A percentile compares a stretch with the other conserved stretches of the same genome.
Conservation (phyloP, 225 moss, liverwort and hornwort genomes). For the Pleurozium schreberi region DNA sequence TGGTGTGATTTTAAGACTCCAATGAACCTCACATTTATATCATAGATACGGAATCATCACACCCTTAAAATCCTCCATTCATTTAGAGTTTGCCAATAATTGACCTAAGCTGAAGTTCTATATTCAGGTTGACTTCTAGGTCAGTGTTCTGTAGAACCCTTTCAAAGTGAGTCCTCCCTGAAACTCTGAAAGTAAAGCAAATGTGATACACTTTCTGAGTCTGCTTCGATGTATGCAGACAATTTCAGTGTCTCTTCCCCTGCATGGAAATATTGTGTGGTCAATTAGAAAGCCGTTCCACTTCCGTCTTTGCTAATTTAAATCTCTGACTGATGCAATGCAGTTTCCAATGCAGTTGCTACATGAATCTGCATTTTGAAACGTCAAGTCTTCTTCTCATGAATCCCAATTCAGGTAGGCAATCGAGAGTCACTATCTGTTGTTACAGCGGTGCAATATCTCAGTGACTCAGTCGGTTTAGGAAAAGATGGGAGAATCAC, state of each 20-base stretch:
- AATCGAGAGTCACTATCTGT: background rate
- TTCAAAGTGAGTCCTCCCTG: background rate
- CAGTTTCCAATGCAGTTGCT: background rate
- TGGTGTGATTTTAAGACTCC: background rate
- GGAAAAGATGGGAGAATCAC: background rate
- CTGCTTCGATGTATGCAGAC: background rate
- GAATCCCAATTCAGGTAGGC: background rate
- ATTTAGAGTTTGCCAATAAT: background rate
- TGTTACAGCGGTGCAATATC: background rate
- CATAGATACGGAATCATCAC: background rate
- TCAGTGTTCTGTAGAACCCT: background rate
- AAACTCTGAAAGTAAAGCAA: background rate
- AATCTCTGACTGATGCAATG: background rate
- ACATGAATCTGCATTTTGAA: background rate
- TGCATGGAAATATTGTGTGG: background rate
- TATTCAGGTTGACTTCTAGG: background rate
- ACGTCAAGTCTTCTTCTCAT: background rate
- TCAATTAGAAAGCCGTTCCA: background rate
- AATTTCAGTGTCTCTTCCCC: background rate
- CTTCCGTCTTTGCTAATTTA: background rate
- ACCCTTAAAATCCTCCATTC: background rate
- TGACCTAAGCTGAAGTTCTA: background rate
- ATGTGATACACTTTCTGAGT: background rate
- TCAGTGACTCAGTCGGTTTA: too few species aligned
- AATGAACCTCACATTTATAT: background rate